Evolutionary conservation across 73 alveolate genomes (phyloP).

Genomic region (Paramecium tetraurelia): DNA sequence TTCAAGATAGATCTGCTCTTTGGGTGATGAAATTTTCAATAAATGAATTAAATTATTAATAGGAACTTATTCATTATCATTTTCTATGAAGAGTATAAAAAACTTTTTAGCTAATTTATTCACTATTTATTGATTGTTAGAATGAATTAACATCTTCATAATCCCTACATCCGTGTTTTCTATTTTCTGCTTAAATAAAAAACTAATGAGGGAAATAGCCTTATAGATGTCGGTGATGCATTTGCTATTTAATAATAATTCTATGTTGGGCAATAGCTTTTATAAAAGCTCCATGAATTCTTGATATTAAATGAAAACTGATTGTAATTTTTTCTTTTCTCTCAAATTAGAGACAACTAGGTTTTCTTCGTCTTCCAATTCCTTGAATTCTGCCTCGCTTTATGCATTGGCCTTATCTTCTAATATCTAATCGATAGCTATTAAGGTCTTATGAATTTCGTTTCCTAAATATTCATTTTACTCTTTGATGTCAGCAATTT

Average conservation of each 20-base stretch:
- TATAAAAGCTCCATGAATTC: background rate
- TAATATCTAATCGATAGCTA: background rate
- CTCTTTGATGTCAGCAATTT: background rate
- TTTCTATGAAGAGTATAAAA: background rate
- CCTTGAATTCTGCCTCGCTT: background rate
- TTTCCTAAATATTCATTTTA: background rate
- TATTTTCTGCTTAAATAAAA: background rate
- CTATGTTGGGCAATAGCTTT: background rate
- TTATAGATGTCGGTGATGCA: background rate
- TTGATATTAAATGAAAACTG: background rate
- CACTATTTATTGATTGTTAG: background rate
- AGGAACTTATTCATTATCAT: background rate
- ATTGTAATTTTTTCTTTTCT: background rate
- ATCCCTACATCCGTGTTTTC: background rate
- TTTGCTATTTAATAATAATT: background rate
- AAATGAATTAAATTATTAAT: background rate
- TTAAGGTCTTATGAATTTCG: background rate
- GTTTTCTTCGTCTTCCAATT: background rate
- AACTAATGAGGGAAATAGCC: background rate
- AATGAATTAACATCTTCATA: background rate
- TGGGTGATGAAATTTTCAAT: background rate
- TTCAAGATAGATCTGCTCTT: background rate
- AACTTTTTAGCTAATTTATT: background rate
- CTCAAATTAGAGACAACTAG: background rate
- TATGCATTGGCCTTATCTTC: background rate